phyloP scores from a whole-genome alignment of 108 stramenopile genomes.

The Thalassiosira profunda region DNA sequence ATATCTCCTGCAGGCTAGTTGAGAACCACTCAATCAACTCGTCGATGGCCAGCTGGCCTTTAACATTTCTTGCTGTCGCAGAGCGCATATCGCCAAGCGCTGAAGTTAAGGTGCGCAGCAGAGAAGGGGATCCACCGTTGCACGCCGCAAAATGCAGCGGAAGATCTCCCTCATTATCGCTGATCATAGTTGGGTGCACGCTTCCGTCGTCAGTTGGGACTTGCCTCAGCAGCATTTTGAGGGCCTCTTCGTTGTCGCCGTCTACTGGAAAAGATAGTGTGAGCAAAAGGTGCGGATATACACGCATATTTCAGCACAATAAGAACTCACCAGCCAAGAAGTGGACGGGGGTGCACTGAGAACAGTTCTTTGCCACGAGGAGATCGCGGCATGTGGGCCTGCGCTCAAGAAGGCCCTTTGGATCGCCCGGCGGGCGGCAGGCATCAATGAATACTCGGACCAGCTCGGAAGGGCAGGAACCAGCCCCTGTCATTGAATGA shows the following conservation, averaged over 20 bases:
- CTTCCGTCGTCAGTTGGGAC: neutral
- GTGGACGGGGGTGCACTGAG: no score
- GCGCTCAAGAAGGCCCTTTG: no score
- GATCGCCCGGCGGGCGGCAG: no score
- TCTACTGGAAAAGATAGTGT: no score
- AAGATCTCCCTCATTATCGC: slow-evolving; percentile 34
- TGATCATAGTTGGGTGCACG: slow-evolving; percentile 23
- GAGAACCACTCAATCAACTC: slow-evolving; percentile 23
- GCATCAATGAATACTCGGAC: neutral
- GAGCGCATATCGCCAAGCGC: slow-evolving; percentile 4
- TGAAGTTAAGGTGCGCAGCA: slow-evolving; percentile 10
- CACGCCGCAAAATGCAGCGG: slow-evolving; percentile 34
- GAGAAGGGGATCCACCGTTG: slow-evolving; percentile 7
- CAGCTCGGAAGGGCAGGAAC: slow-evolving; percentile 6
- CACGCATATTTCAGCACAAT: no score
- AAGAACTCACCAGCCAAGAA: no score
- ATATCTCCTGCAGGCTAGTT: neutral
- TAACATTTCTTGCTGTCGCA: slow-evolving; percentile 12
- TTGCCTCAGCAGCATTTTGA: no score
- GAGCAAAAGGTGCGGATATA: no score
- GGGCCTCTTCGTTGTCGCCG: no score
- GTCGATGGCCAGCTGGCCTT: slow-evolving; percentile 24
- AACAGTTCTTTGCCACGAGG: no score
- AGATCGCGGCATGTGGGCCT: no score
- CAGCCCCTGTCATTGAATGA: slow-evolving; percentile 20